Conservation (phyloP, 352 stramenopile genomes). For the Phytophthora fragariaefolia region DNA sequence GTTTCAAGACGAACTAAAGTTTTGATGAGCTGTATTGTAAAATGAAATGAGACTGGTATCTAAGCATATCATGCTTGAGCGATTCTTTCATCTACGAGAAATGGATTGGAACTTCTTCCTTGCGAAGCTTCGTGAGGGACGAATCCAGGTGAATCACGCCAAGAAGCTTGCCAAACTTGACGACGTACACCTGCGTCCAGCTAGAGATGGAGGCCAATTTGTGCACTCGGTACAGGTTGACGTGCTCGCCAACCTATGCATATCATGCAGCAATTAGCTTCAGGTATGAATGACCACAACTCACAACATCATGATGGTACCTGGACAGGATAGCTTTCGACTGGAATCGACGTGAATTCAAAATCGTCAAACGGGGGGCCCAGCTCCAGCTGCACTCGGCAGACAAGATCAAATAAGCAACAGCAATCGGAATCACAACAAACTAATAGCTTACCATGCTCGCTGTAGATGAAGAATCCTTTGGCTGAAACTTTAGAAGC, state of each 20-base stretch:
- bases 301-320: conserved; percentile 22
- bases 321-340: conserved; percentile 82
- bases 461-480: conserved; percentile 52
- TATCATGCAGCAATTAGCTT: not conserved
- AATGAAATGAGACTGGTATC: too few species aligned
- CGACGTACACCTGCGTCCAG: conserved; percentile 86
- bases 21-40: too few species aligned
- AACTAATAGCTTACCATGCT: conserved; percentile 45
- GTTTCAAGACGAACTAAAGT: not conserved
- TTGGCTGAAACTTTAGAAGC: conserved; percentile 71
- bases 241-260: conserved; percentile 61
- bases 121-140: conserved; percentile 57
- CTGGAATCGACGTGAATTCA: conserved; percentile 68
- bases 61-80: not conserved
- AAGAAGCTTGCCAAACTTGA: conserved; percentile 70
- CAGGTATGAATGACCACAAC: not conserved
- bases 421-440: not conserved
- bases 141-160: conserved; percentile 74
- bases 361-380: conserved; percentile 73
- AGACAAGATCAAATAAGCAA: not conserved
- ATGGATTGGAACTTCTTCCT: conserved; percentile 55
- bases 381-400: conserved; percentile 57
- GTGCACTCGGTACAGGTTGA: conserved; percentile 77
- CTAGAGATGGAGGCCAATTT: conserved; percentile 82
- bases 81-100: conserved; percentile 17